phyloP scores from a whole-genome alignment of 2,329 filamentous ascomycete genomes.

The Diaporthe sp. region DNA sequence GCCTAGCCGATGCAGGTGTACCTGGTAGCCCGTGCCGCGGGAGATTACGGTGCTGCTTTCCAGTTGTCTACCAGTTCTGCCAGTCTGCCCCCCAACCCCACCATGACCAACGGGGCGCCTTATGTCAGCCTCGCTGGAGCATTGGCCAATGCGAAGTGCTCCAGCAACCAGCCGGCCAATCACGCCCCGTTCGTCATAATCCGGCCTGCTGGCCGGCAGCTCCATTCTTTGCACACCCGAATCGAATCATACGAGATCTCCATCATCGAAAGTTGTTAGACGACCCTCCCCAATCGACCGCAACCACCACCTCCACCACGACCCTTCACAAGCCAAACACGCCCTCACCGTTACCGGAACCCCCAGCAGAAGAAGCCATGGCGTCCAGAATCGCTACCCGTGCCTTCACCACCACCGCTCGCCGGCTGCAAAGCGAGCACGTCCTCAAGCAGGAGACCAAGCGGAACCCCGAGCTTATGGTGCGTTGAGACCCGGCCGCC shows the following conservation, averaged over 20 bases:
- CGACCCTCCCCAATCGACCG: constrained; percentile 20
- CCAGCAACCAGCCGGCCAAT: constrained; percentile 26
- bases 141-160: constrained; percentile 35
- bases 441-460: constrained; percentile 71
- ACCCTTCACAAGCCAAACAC: constrained; percentile 2
- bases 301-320: constrained; percentile 40
- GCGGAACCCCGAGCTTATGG: constrained; percentile 64
- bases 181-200: constrained; percentile 37
- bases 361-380: constrained; percentile 59
- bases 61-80: background rate
- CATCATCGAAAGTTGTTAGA: constrained; percentile 32
- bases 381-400: constrained; percentile 70
- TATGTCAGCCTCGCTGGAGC: constrained; percentile 33
- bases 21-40: background rate
- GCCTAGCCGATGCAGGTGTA: background rate
- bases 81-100: background rate
- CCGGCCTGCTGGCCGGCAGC: constrained; percentile 22
- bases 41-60: constrained; percentile 17
- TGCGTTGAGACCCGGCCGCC: constrained; percentile 53
- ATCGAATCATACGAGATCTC: constrained; percentile 39
- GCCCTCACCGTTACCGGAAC: constrained; percentile 39
- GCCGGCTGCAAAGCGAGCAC: constrained; percentile 63
- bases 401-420: constrained; percentile 67
- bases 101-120: background rate
- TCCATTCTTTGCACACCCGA: constrained; percentile 29